A percentile compares a stretch with the other conserved stretches of the same genome.
These are phyloP conservation scores for Clarireedia hainanense DNA, from an alignment of 2,329 filamentous ascomycete species.

Conservation along the genomic window DNA sequence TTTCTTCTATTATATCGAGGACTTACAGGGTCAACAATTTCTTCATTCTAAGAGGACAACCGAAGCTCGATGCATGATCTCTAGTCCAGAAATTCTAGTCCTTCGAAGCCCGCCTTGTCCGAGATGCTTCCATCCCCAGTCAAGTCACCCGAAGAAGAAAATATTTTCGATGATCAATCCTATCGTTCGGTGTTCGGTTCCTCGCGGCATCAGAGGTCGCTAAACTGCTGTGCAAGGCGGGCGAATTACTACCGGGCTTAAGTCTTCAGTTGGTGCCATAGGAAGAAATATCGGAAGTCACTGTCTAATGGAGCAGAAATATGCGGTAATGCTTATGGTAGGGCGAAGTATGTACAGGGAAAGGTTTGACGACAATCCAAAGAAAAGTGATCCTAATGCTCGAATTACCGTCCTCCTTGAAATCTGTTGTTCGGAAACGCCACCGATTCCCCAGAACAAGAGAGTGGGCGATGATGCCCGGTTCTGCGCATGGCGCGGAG, in stretches of 20 bases:
- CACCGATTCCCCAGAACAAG: not conserved
- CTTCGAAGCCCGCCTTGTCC: not conserved
- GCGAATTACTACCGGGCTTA: not conserved
- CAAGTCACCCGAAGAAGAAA: not conserved
- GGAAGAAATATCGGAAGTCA: not conserved
- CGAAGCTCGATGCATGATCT: not conserved
- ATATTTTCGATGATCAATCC: not conserved
- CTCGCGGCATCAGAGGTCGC: slow-evolving; percentile 1
- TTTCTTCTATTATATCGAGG: not conserved
- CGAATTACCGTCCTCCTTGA: too few species aligned
- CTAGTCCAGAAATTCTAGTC: not conserved
- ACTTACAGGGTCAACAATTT: not conserved
- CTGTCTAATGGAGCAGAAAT: too few species aligned
- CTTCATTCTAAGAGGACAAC: not conserved
- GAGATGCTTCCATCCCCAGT: not conserved
- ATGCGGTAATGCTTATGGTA: not conserved
- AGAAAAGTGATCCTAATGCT: too few species aligned
- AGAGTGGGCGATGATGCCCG: not conserved
- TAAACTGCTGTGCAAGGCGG: not conserved
- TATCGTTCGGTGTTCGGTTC: not conserved
- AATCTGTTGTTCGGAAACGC: too few species aligned
- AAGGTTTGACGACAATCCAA: too few species aligned
- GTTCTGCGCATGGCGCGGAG: not conserved
- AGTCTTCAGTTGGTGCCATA: not conserved
- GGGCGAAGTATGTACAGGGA: not conserved